Conservation (phyloP, 169 alveolate genomes). For the Plasmodium gaboni region DNA sequence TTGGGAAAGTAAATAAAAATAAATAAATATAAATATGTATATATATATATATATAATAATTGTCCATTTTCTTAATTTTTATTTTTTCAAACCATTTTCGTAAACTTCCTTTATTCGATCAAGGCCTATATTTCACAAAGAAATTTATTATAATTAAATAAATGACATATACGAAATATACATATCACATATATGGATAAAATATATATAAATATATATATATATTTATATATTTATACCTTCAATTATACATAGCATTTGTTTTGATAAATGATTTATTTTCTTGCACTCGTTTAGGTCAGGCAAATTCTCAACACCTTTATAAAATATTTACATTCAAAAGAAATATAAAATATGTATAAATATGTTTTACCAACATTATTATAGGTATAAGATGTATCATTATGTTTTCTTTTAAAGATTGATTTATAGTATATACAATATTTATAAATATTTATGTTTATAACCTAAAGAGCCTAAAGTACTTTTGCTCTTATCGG, state of each 20-base stretch:
- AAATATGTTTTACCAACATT: too few species aligned
- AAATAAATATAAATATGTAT: background rate
- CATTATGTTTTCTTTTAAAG: too few species aligned
- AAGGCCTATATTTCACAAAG: conserved; percentile 30
- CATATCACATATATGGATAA: background rate
- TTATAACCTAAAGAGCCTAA: conserved; percentile 62
- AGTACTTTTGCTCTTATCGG: conserved; percentile 52
- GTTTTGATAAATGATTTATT: conserved; percentile 38
- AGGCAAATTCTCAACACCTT: conserved; percentile 64
- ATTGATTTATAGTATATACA: too few species aligned
- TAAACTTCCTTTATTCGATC: conserved; percentile 68
- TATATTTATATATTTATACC: conserved; percentile 9
- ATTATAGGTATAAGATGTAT: too few species aligned
- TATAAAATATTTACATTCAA: background rate
- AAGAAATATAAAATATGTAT: too few species aligned
- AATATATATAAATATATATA: background rate
- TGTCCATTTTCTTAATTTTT: background rate
- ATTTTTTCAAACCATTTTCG: conserved; percentile 45
- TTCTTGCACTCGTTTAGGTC: conserved; percentile 48
- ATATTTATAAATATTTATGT: background rate
- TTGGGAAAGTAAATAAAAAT: background rate
- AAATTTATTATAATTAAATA: background rate
- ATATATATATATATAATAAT: background rate
- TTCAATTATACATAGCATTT: conserved; percentile 58
- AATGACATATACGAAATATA: background rate